These are phyloP conservation scores for Fraxinus floribunda DNA, from an alignment of 305 asterid genomes.

Conservation along the genomic window DNA sequence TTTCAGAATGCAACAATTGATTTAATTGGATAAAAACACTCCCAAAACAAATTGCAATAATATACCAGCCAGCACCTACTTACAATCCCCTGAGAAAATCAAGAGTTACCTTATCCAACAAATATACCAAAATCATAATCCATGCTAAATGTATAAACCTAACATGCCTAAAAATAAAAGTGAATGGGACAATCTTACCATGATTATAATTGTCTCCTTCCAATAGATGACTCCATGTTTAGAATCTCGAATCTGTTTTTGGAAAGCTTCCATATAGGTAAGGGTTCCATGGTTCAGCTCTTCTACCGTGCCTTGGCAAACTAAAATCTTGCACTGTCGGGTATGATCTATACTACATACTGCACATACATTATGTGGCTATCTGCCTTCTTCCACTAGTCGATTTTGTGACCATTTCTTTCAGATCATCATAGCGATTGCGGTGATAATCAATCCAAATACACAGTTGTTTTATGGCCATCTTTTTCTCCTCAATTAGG, in stretches of 20 bases:
- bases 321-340: neutral
- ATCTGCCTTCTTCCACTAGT: conserved; percentile 53
- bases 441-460: conserved; percentile 75
- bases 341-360: neutral
- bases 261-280: neutral
- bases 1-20: conserved; percentile 24
- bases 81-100: conserved; percentile 4
- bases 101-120: neutral
- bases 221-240: neutral
- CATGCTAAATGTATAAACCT: conserved; percentile 11
- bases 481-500: conserved; percentile 66
- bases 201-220: neutral
- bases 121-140: conserved; percentile 24
- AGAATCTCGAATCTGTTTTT: neutral
- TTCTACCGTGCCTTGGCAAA: neutral
- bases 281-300: neutral
- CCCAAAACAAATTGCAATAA: conserved; percentile 21
- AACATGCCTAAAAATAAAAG: neutral
- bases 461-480: conserved; percentile 78
- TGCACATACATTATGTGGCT: conserved; percentile 28
- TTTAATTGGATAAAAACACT: conserved; percentile 19
- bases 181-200: neutral
- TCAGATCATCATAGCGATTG: conserved; percentile 57
- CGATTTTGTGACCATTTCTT: conserved; percentile 50
- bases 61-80: conserved; percentile 19